A percentile compares a stretch with the other conserved stretches of the same genome.
phyloP scores from a whole-genome alignment of 208 protist genomes.

The Trypanosoma theileri region DNA sequence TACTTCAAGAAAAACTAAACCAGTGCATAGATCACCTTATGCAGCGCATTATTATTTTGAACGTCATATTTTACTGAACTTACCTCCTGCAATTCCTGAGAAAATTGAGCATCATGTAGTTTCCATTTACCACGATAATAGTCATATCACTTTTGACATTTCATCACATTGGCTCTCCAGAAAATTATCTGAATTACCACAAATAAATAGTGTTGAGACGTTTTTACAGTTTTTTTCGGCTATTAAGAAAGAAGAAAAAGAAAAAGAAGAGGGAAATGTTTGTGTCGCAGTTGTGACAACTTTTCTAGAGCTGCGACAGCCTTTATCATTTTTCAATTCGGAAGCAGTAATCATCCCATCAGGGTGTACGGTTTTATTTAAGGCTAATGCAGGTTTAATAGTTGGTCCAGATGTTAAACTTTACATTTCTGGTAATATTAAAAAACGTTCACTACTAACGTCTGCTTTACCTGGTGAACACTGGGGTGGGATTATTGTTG shows the following conservation, averaged over 20 bases:
- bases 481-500: conserved; percentile 13
- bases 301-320: not conserved
- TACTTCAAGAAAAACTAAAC: not conserved
- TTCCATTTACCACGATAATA: not conserved
- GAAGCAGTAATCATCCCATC: not conserved
- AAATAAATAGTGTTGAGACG: not conserved
- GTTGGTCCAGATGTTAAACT: not conserved
- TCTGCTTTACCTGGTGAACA: not conserved
- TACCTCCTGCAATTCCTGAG: not conserved
- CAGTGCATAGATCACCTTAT: not conserved
- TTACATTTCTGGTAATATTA: not conserved
- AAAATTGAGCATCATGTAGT: not conserved
- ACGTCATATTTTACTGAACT: not conserved
- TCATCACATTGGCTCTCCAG: conserved; percentile 2
- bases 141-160: not conserved
- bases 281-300: not conserved
- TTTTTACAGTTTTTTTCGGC: not conserved
- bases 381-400: not conserved
- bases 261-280: conserved; percentile 1
- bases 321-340: not conserved
- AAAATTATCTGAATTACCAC: not conserved
- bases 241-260: not conserved
- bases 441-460: not conserved
- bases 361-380: not conserved
- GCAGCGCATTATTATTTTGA: not conserved